Percentiles rank a stretch among this genome's conserved stretches.
Conservation (phyloP, 495 filamentous ascomycete species). For the Daldinia caldariorum region DNA sequence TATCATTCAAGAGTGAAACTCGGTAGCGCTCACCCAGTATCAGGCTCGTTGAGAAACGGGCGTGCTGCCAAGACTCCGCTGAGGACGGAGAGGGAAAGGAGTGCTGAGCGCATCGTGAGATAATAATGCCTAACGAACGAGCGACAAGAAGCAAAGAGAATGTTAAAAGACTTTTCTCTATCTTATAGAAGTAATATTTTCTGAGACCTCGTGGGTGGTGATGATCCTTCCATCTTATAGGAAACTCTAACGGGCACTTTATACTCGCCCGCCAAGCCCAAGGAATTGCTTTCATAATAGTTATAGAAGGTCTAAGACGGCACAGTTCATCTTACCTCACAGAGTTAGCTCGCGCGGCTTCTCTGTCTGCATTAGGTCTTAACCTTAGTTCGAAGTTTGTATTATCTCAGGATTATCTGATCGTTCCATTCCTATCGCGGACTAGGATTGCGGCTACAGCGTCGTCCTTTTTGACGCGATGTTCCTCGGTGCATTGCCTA, state of each 20-base stretch:
- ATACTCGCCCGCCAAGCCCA: conserved; percentile 30
- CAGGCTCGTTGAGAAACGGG: conserved; percentile 45
- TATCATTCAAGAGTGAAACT: no score
- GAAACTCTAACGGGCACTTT: conserved; percentile 9
- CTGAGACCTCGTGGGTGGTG: not conserved
- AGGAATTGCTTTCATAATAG: conserved; percentile 1
- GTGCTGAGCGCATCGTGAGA: conserved; percentile 24
- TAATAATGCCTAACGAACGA: not conserved
- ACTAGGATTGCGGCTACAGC: not conserved
- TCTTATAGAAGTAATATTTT: not conserved
- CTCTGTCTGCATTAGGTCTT: conserved; percentile 16
- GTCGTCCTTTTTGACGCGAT: not conserved
- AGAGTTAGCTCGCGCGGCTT: conserved; percentile 6
- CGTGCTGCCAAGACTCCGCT: conserved; percentile 38
- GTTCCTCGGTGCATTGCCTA: not conserved
- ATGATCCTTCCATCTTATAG: conserved; percentile 26
- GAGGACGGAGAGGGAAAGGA: conserved; percentile 28
- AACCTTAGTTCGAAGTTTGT: not conserved
- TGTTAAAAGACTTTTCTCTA: not conserved
- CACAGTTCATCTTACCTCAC: conserved; percentile 16
- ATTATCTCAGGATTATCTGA: conserved; percentile 3
- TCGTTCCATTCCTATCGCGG: conserved; percentile 24
- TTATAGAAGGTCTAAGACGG: conserved; percentile 2
- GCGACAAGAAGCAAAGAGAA: conserved; percentile 5
- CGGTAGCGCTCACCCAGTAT: conserved; percentile 39